Evolutionary conservation across 306 rosid species (phyloP), one percentile per base, ranked within the genome.

Genomic region (Sindora glabra): DNA sequence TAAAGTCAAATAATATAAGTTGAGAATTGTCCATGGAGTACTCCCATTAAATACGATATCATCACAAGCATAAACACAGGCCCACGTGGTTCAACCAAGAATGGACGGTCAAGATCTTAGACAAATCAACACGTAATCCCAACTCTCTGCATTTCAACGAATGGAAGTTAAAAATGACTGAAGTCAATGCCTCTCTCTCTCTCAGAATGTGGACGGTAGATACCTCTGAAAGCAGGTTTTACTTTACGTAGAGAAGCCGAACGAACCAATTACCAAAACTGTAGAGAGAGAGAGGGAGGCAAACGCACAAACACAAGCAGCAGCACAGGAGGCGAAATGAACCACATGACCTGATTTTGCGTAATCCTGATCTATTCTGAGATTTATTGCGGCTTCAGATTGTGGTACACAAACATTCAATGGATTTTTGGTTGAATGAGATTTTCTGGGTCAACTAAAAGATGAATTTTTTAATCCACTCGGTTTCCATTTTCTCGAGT

Each of bases 171-270:
- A 34, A 21, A 16, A 17, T 11, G 42, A 47, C 59, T 23, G 21
- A 76, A 71, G 91, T 84, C 85, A 78, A 81, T 73, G 77, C 65
- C 60, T 48, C 52, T 55, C 58, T 62, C 60, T 48, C 52, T 55
- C 58, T 62, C 54, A 47, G 78, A 68, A 67, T 38, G 34, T 33
- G 15, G 66, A 34, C 29, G 16, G 54, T 68, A 54, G 59, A 56
- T 8, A 22, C 8, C 8, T 33, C 44, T 9, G 7, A 54, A 56
- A 49, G 33, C n/a, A 12, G 32, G 6, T 13, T 56, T 10, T 6
- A 3, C 6, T 65, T 75, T 69, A 75, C 73, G 19, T 45, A 69
- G 82, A 64, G 71, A 45, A 46, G 18, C 24, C 34, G 8, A 29
- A 29, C n/a, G 8, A 29, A 29, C 34, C 8, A 29, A 9, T 9